phyloP scores from a whole-genome alignment of 2,329 filamentous ascomycete species.

The Hypoxylon sp. region DNA sequence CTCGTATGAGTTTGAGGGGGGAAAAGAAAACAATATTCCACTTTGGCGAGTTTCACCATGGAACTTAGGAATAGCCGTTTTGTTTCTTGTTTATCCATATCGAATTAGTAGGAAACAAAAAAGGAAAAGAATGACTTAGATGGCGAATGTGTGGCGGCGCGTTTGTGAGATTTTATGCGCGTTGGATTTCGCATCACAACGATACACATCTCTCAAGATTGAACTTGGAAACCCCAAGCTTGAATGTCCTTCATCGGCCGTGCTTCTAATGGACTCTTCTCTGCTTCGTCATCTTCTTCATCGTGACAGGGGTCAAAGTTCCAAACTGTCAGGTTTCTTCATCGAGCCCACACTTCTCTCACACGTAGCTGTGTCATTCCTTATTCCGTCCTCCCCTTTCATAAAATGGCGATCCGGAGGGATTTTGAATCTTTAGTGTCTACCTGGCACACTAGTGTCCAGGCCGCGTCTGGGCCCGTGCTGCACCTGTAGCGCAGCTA shows the following conservation, averaged over 20 bases:
- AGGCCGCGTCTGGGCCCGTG: slow-evolving; percentile 34
- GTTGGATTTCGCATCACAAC: slow-evolving; percentile 8
- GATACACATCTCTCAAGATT: slow-evolving; percentile 3
- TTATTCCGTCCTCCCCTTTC: slow-evolving; percentile 55
- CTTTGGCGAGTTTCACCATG: slow-evolving; percentile 39
- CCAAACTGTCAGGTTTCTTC: slow-evolving; percentile 17
- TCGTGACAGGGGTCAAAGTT: slow-evolving; percentile 35
- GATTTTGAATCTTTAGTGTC: slow-evolving; percentile 43
- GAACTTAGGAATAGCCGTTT: slow-evolving; percentile 22
- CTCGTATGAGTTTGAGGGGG: slow-evolving; percentile 26
- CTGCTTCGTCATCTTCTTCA: slow-evolving; percentile 4
- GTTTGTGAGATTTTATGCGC: slow-evolving; percentile 9
- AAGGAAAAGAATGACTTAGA: slow-evolving; percentile 11
- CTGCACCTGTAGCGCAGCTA: slow-evolving; percentile 40
- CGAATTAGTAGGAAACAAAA: slow-evolving; percentile 9
- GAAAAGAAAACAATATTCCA: slow-evolving; percentile 20
- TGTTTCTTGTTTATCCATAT: slow-evolving; percentile 19
- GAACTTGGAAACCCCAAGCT: slow-evolving; percentile 13
- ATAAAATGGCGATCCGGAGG: slow-evolving; percentile 46
- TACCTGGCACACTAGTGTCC: slow-evolving; percentile 40
- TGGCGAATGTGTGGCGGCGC: slow-evolving; percentile 14
- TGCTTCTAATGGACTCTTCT: neutral
- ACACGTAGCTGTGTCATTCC: slow-evolving; percentile 58
- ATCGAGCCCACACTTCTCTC: slow-evolving; percentile 56
- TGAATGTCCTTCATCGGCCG: neutral